Base-by-base conservation (phyloP, 768 basidiomycete genomes). In the Trichaptum fuscoviolaceum region DNA sequence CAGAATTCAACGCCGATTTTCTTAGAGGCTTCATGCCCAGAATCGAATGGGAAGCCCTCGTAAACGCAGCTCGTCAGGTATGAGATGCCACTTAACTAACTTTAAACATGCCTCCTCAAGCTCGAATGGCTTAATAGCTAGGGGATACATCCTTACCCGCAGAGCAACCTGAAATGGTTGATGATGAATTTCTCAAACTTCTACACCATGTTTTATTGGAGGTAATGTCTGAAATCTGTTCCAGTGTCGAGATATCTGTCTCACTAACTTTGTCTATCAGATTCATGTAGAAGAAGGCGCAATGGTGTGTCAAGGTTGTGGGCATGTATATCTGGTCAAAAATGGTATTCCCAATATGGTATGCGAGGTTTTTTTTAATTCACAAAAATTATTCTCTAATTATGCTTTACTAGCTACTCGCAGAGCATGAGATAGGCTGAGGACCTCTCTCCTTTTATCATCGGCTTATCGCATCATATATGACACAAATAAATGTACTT, bases 331-430 rank as follows among this genome's bases (percentile, higher is more conserved):
- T 73, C 88, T 89, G 27, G 93, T 99, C 72, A 89, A 87, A 62
- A 96, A 90, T 73, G 96, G 96, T 12, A 99, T 99, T 69, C 95
- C 96, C 7, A 99, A 99, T 81, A 99, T 99, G 96, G 96, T 96
- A 69, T 71, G 81, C 69, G 8, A 57, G 25, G 24, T 20, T 58
- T 12, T 27, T 58, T 1, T 62, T 24, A 35, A 35, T 67, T n/a
- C 26, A 4, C 30, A 30, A 23, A 27, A 1, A 25, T 18, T 60
- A 18, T 59, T 26, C 34, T 58, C 27, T 12, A 20, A 17, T 64
- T 61, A 58, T 66, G 42, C 4, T 62, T 66, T 35, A 58, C 15
- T 72, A 96, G 96, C 82, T 98, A 15, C 79, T 99, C 64, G 93
- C 93, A 1, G 96, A 97, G 73, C 92, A 98, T 70, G 96, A 99